A percentile compares a stretch with the other conserved stretches of the same genome.
Evolutionary conservation across 108 stramenopile species (phyloP).

Genomic region (Cyclotella baltica): DNA sequence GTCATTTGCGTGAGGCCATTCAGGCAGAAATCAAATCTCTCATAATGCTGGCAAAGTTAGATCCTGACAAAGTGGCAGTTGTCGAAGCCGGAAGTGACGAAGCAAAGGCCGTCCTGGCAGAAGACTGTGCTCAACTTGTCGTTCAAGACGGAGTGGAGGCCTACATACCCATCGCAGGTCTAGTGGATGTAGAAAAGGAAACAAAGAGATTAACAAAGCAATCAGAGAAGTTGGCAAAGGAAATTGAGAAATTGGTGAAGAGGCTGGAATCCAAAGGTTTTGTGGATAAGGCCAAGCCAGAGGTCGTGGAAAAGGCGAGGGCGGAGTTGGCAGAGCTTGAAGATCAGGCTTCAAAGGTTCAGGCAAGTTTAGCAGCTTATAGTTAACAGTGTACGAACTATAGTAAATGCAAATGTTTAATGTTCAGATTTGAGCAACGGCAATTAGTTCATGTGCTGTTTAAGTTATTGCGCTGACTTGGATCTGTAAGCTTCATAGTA

Average conservation of each 20-base stretch:
- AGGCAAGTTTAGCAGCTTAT: constrained; percentile 40
- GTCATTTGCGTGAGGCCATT: constrained; percentile 64
- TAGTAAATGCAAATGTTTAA: too few relatives aligned
- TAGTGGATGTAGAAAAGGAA: constrained; percentile 91
- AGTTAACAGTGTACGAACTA: too few relatives aligned
- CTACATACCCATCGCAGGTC: constrained; percentile 83
- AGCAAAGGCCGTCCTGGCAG: constrained; percentile 57
- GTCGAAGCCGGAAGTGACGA: constrained; percentile 74
- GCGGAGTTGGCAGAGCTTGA: constrained; percentile 83
- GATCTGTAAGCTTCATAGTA: too few relatives aligned
- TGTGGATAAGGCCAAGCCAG: constrained; percentile 86
- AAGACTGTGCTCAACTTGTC: constrained; percentile 80
- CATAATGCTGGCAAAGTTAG: constrained; percentile 80
- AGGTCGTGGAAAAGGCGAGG: constrained; percentile 85
- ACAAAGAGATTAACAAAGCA: constrained; percentile 78
- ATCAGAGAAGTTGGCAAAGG: constrained; percentile 77
- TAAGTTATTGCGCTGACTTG: too few relatives aligned
- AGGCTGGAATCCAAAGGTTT: constrained; percentile 87
- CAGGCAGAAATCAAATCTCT: constrained; percentile 80
- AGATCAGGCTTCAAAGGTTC: constrained; percentile 82
- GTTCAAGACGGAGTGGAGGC: constrained; percentile 89
- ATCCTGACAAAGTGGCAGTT: constrained; percentile 74
- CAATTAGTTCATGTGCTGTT: too few relatives aligned
- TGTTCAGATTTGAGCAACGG: too few relatives aligned
- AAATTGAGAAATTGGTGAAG: constrained; percentile 79